Base-by-base conservation (phyloP, 306 rosid species). In the Erythrophleum fordii region DNA sequence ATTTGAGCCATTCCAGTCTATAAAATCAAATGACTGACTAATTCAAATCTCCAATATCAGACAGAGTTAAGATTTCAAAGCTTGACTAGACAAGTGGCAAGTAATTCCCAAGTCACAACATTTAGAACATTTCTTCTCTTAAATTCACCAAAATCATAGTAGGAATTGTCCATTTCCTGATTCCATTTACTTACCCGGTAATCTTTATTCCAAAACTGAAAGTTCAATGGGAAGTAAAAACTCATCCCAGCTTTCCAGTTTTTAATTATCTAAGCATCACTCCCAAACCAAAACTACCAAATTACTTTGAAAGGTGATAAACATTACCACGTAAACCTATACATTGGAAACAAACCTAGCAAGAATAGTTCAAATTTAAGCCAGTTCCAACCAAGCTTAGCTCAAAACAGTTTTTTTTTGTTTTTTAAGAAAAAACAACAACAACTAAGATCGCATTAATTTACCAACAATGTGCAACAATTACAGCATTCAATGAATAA, bases 81-180 rank as follows among this genome's bases (percentile, higher is more conserved):
- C 44, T 7, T 39, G 20, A 75, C 68, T 67, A 35, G 22, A 67
- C 42, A 59, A 25, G 44, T 16, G n/a, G 49, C 42, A 69, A 4
- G n/a, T 68, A 20, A 79, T 29, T 51, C 42, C 74, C 56, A 75
- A 49, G 39, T 69, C 66, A 49, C 16, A 25, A 65, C 26, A 31
- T 64, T 31, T 14, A 5, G 66, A 65, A 26, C 26, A 52, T 14
- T 69, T 68, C 59, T 65, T 72, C 44, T 62, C 45, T 11, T 53
- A 7, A 66, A 66, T 53, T 73, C 72, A 20, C 73, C 72, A 58
- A 77, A 78, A 34, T 34, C 35, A 55, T 17, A 42, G 41, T 23
- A 83, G 62, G 78, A 12, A 13, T 68, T 73, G 78, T 69, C 10
- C 18, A 18, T 68, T 79, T 37, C 72, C 45, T 17, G 56, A 35